Percentiles rank a stretch among this genome's conserved stretches.
Evolutionary conservation across 73 alveolate species (phyloP).

Genomic region (Tetrahymena malaccensis): DNA sequence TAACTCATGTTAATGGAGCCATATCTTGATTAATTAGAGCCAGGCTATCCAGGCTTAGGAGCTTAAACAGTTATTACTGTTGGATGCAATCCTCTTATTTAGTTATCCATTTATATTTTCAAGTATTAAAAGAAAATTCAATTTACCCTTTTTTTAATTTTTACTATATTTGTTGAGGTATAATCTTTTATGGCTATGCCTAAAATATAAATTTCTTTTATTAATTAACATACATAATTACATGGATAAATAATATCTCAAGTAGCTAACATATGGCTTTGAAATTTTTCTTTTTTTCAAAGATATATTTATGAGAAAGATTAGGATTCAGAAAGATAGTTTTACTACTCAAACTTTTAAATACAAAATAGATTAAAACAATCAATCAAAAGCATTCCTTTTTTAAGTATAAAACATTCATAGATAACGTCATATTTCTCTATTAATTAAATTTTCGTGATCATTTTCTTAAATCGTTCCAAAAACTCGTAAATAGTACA

Average conservation of each 20-base stretch:
- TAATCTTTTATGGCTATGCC: not conserved
- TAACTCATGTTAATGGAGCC: not conserved
- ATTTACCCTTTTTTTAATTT: not conserved
- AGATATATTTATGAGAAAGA: not conserved
- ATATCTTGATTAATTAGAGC: not conserved
- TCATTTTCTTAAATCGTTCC: too few species aligned
- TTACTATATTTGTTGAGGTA: not conserved
- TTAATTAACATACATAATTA: not conserved
- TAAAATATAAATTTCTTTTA: not conserved
- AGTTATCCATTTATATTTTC: not conserved
- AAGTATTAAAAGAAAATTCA: not conserved
- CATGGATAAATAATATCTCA: not conserved
- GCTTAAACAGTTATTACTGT: not conserved
- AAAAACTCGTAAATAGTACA: too few species aligned
- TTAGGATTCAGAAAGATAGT: not conserved
- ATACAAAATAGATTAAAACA: not conserved
- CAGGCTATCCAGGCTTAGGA: not conserved
- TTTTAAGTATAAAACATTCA: too few species aligned
- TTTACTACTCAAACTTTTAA: not conserved
- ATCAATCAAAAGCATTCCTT: not conserved
- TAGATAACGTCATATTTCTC: not conserved
- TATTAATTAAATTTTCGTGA: not conserved
- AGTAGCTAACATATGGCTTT: not conserved
- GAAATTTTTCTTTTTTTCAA: not conserved
- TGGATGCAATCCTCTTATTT: not conserved